Base-by-base conservation (phyloP, 2,329 filamentous ascomycete genomes). In the Aureobasidium subglaciale region DNA sequence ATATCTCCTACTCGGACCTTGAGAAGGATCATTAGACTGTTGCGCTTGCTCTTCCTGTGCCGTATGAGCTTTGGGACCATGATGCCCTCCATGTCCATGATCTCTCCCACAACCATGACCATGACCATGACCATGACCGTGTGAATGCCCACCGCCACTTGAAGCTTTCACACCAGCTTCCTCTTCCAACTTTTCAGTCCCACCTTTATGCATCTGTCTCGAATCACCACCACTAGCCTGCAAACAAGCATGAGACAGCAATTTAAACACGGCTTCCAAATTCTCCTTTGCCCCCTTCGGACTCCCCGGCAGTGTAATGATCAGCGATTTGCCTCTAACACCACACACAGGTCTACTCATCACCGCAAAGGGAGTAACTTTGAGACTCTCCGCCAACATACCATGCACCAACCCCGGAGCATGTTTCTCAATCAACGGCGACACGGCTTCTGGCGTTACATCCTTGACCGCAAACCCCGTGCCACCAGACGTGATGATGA, bases 271-370 rank as follows among this genome's bases (percentile, higher is more conserved):
- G 1, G 91, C 85, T 65, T 93, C 84, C 0, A 99, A 79, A 66
- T 97, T 99, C 74, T 99, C 93, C 65, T 84, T 88, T 8, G 93
- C 93, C 1, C 91, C 93, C 69, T 97, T 97, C 0, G 93, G 93
- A 0, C 92, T 97, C 1, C 93, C 93, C 0, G 93, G 93, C 3
- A 99, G 75, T 0, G 93, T 99, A 59, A 96, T 73, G 22, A 99
- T 87, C 52, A 99, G 71, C 1, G 89, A 86, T 58, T 83, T 84
- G 59, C 92, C 85, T 29, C 93, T 80, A 2, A 95, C 84, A 3
- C 93, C 93, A 20, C 93, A 93, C 11, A 95, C 88, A 4, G 93
- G 93, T 42, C 93, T 83, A 50, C 93, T 88, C 93, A 99, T 99
- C 75, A 96, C 86, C 41, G 93, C 93, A 73, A 99, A 99, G 43